Percentiles rank a stretch among this genome's conserved stretches.
Conservation (phyloP, 2,329 filamentous ascomycete species). For the Mollisiaceae sp. region DNA sequence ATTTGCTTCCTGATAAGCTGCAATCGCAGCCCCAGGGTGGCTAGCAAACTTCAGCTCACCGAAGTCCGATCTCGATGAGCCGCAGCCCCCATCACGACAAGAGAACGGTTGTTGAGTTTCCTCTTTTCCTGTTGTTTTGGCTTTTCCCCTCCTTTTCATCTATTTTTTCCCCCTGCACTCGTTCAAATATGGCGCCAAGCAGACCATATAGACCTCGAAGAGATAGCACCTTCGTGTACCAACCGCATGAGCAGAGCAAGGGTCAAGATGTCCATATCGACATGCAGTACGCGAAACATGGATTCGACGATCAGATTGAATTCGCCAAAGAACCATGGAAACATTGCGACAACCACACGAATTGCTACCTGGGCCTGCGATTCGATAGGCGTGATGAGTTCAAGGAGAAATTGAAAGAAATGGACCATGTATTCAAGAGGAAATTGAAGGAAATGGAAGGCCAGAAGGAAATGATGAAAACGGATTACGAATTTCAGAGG, state of each 20-base stretch:
- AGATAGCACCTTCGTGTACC: conserved; percentile 4
- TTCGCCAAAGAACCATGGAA: conserved; percentile 24
- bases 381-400: conserved; percentile 19
- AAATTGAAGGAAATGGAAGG: not conserved
- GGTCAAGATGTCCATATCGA: conserved; percentile 25
- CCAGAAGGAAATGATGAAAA: not conserved
- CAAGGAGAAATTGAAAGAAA: conserved; percentile 8
- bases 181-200: not conserved
- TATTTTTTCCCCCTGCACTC: not conserved
- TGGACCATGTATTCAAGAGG: not conserved
- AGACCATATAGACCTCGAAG: not conserved
- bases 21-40: not conserved
- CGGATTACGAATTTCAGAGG: not conserved
- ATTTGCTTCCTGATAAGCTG: conserved; percentile 2
- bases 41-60: not conserved
- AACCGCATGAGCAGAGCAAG: conserved; percentile 2
- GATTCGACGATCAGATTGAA: not conserved
- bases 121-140: not conserved
- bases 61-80: not conserved
- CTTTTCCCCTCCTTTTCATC: not conserved
- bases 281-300: conserved; percentile 20
- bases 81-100: conserved; percentile 1
- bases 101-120: not conserved
- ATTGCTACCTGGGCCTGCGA: conserved; percentile 20
- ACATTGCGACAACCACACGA: conserved; percentile 18